Percentiles rank a stretch among this genome's conserved stretches.
Evolutionary conservation across 2,329 filamentous ascomycete species (phyloP).

Genomic region (Colletotrichum sublineola): DNA sequence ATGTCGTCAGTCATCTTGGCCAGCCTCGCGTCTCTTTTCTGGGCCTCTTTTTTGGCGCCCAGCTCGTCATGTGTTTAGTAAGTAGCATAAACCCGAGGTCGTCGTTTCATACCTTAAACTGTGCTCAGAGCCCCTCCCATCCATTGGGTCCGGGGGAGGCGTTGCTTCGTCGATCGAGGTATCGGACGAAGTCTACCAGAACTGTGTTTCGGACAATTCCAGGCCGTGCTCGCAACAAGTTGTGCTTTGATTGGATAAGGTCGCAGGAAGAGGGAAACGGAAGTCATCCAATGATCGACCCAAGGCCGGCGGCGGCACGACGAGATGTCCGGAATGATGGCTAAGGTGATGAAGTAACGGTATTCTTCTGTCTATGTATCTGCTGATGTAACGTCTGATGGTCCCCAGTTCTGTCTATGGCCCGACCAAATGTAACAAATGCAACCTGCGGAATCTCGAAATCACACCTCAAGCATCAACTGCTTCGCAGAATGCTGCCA

Average conservation of each 20-base stretch:
- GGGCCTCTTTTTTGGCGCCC: not conserved
- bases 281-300: not conserved
- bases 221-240: not conserved
- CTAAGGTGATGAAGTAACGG: not conserved
- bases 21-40: not conserved
- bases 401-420: too few species aligned
- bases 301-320: not conserved
- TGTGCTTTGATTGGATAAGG: not conserved
- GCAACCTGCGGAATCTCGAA: not conserved
- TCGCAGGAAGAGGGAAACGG: not conserved
- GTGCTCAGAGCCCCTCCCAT: not conserved
- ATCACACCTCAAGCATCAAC: not conserved
- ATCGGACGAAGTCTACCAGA: conserved; percentile 3
- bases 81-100: not conserved
- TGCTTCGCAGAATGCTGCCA: not conserved
- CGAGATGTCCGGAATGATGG: not conserved
- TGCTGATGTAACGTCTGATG: not conserved
- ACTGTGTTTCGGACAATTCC: not conserved
- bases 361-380: not conserved
- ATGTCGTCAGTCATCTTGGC: too few species aligned
- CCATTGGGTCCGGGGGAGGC: not conserved
- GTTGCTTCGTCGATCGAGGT: not conserved
- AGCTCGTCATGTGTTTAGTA: not conserved
- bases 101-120: not conserved
- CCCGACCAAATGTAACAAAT: not conserved